Evolutionary conservation across 306 rosid species (phyloP).

Genomic region (Pterocarpus santalinus): DNA sequence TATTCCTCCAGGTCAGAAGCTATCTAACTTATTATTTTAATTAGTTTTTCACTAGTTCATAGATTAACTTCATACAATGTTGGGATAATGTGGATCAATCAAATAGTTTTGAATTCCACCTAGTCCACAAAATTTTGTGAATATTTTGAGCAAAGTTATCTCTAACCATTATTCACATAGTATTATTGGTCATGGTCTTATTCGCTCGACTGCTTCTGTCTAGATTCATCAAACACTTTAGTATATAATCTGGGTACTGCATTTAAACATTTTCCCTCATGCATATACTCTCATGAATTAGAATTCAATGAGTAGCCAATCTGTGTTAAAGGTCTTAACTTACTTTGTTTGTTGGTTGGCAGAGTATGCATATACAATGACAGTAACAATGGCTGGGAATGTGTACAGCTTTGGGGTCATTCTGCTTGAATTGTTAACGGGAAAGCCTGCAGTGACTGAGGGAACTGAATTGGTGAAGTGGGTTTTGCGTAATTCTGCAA

Average conservation of each 20-base stretch:
- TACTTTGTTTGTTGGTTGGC: constrained; percentile 46
- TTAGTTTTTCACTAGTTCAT: constrained; percentile 10
- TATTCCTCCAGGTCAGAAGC: constrained; percentile 88
- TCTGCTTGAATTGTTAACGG: constrained; percentile 84
- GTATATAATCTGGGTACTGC: neutral
- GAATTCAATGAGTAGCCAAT: constrained; percentile 8
- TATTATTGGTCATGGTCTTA: neutral
- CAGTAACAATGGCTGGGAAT: constrained; percentile 78
- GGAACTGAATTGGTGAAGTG: constrained; percentile 87
- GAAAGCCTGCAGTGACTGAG: constrained; percentile 81
- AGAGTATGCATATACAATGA: constrained; percentile 97
- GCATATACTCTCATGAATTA: neutral
- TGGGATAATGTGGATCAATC: neutral
- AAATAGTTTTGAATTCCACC: constrained; percentile 8
- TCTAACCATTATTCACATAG: neutral
- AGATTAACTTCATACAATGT: neutral
- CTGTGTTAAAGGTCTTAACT: constrained; percentile 22
- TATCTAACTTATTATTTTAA: constrained; percentile 14
- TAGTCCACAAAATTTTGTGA: too few species aligned
- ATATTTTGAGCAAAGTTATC: constrained; percentile 5
- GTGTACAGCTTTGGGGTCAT: constrained; percentile 89
- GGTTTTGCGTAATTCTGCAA: constrained; percentile 59
- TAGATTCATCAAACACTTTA: neutral
- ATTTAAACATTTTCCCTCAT: neutral
- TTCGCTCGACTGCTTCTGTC: neutral